A percentile compares a stretch with the other conserved stretches of the same genome.
phyloP scores from a whole-genome alignment of 257 asterid species.

The Solanum infundibuliforme region DNA sequence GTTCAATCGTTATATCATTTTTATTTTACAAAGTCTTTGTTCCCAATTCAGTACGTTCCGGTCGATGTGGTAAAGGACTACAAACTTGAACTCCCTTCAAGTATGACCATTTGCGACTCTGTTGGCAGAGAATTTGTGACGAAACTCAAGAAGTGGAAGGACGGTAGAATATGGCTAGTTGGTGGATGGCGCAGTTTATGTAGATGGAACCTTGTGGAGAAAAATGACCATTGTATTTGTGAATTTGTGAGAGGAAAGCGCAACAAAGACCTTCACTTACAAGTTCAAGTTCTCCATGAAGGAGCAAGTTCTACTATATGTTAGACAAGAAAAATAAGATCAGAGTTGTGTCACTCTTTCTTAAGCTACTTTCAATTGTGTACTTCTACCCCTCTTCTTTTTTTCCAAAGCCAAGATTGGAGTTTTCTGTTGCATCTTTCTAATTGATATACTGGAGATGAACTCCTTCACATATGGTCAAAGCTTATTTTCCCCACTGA shows the following conservation, averaged over 20 bases:
- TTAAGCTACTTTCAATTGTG: neutral
- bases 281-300: neutral
- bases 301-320: neutral
- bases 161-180: neutral
- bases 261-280: neutral
- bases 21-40: neutral
- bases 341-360: neutral
- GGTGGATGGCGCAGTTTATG: slow-evolving; percentile 8
- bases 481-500: neutral
- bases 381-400: neutral
- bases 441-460: neutral
- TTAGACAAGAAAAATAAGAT: neutral
- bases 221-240: neutral
- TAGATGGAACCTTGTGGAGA: neutral
- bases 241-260: neutral
- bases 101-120: neutral
- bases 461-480: neutral
- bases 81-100: neutral
- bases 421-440: neutral
- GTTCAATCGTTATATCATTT: neutral
- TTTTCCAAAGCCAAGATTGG: neutral
- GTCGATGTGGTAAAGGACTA: neutral
- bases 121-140: neutral
- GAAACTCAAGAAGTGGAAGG: neutral
- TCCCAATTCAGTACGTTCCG: neutral